Conservation (phyloP, 306 rosid species). For the Fragaria ananassa region DNA sequence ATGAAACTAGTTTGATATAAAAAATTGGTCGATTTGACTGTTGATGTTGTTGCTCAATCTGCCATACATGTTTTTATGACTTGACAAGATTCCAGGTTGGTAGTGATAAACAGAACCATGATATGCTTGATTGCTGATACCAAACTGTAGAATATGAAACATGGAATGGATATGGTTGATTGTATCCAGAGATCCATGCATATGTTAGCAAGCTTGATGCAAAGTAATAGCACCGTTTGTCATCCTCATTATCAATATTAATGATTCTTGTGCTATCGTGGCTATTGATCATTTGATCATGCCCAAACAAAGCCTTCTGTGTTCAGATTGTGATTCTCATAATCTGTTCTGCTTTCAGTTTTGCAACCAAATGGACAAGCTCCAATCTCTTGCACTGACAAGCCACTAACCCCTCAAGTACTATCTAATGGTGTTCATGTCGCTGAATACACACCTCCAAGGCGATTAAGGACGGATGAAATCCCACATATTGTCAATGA, state of each 20-base stretch:
- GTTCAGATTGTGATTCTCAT: background rate
- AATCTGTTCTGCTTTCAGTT: slow-evolving; percentile 15
- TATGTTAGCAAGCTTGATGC: no score
- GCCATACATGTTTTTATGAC: no score
- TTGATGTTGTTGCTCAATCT: no score
- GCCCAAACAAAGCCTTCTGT: background rate
- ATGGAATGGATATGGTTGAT: background rate
- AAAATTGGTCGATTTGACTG: no score
- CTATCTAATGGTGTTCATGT: background rate
- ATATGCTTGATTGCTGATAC: no score
- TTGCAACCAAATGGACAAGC: background rate
- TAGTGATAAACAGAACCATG: background rate
- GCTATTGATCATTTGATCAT: background rate
- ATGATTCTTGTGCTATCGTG: background rate
- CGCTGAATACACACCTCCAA: background rate
- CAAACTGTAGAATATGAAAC: no score
- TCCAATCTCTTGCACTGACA: background rate
- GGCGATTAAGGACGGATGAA: background rate
- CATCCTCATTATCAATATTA: no score
- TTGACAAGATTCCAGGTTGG: no score
- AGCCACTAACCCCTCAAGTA: background rate
- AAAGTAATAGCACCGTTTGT: no score
- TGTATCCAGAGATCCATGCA: background rate
- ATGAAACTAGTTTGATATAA: no score
- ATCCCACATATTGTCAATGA: background rate